Percentiles rank a stretch among this genome's conserved stretches.
Conservation (phyloP, 352 stramenopile genomes). For the Globisporangium radiosum region DNA sequence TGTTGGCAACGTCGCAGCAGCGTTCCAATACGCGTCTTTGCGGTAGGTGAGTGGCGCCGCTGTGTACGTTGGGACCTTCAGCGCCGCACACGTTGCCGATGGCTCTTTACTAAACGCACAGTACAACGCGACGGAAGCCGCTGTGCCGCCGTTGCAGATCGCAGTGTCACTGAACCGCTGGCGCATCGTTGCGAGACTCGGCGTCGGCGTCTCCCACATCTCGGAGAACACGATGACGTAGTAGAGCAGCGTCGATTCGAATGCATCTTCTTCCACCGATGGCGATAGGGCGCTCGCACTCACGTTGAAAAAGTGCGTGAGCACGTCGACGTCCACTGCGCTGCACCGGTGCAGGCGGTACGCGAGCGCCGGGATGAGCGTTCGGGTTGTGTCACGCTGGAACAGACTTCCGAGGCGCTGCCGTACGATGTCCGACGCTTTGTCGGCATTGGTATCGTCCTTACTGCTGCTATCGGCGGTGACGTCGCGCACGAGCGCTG, state of each 20-base stretch:
- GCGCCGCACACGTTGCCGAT: constrained; percentile 20
- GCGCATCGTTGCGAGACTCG: constrained; percentile 12
- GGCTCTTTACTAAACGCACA: constrained; percentile 46
- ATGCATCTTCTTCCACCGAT: constrained; percentile 10
- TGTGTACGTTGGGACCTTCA: background rate
- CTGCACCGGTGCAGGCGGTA: constrained; percentile 34
- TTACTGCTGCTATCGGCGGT: no score
- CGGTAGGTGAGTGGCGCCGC: background rate
- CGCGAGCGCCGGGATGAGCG: constrained; percentile 27
- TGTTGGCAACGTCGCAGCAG: constrained; percentile 6
- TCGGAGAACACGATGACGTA: constrained; percentile 71
- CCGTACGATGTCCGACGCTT: constrained; percentile 20
- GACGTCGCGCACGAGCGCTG: constrained; percentile 3
- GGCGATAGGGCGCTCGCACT: no score
- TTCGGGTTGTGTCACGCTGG: constrained; percentile 10
- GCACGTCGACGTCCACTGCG: constrained; percentile 14
- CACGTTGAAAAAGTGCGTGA: constrained; percentile 23
- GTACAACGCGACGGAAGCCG: constrained; percentile 26
- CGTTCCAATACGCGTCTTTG: constrained; percentile 38
- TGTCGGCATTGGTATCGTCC: no score
- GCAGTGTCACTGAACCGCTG: constrained; percentile 19
- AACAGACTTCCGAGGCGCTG: constrained; percentile 22
- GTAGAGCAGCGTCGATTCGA: constrained; percentile 31
- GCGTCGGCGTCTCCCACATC: constrained; percentile 55
- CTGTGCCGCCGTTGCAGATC: constrained; percentile 19